Percentiles rank a stretch among this genome's conserved stretches.
These are phyloP conservation scores for Backusella sp. DNA, from an alignment of 192 early-diverging fungal species.

Conservation along the genomic window DNA sequence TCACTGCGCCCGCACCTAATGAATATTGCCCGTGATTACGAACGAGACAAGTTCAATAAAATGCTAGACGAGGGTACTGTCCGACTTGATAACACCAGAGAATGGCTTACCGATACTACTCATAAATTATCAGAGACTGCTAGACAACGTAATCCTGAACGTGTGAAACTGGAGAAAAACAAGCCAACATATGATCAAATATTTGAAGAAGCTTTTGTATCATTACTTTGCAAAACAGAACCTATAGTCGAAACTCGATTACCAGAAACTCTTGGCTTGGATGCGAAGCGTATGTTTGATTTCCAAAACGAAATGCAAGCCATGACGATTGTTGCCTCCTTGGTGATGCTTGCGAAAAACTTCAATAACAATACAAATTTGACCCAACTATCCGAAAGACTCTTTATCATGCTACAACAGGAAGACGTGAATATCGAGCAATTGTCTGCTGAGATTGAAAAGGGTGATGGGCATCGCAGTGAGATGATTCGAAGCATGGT, in stretches of 20 bases:
- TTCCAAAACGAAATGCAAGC: slow-evolving; percentile 76
- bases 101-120: slow-evolving; percentile 59
- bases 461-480: not conserved
- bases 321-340: slow-evolving; percentile 59
- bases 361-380: slow-evolving; percentile 17
- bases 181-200: not conserved
- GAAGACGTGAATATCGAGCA: slow-evolving; percentile 29
- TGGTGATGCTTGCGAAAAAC: slow-evolving; percentile 74
- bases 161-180: not conserved
- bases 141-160: not conserved
- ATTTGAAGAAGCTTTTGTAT: slow-evolving; percentile 22
- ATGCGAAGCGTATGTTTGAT: slow-evolving; percentile 57
- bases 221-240: slow-evolving; percentile 6
- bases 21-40: slow-evolving; percentile 73
- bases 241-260: not conserved
- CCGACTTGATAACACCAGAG: slow-evolving; percentile 50
- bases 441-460: slow-evolving; percentile 32
- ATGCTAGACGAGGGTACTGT: slow-evolving; percentile 43
- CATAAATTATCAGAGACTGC: not conserved
- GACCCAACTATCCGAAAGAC: slow-evolving; percentile 13
- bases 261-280: slow-evolving; percentile 73
- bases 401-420: slow-evolving; percentile 30
- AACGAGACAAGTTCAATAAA: slow-evolving; percentile 64
- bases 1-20: slow-evolving; percentile 65
- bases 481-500: slow-evolving; percentile 44